These are phyloP conservation scores for Niveomyces coronatus DNA, from an alignment of 2,329 filamentous ascomycete species.

Conservation along the genomic window DNA sequence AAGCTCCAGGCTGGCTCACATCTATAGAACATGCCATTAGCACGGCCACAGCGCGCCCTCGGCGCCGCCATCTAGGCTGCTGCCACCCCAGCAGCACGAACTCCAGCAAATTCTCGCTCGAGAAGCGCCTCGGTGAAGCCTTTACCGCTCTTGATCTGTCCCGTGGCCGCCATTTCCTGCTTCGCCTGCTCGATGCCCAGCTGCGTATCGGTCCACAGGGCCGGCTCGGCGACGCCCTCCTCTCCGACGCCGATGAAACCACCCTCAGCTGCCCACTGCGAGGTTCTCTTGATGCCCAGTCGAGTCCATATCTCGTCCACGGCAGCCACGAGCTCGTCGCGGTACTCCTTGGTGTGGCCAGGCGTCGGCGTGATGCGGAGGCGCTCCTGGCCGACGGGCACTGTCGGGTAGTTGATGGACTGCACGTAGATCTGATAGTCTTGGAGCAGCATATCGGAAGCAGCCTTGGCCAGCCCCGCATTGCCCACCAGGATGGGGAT, in stretches of 20 bases:
- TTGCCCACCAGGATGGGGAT: slow-evolving; percentile 89
- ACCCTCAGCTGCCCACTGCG: slow-evolving; percentile 81
- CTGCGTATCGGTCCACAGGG: slow-evolving; percentile 90
- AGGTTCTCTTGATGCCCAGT: slow-evolving; percentile 83
- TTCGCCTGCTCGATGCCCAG: slow-evolving; percentile 62
- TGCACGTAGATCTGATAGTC: slow-evolving; percentile 95
- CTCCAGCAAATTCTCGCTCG: slow-evolving; percentile 38
- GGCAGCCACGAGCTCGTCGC: slow-evolving; percentile 74
- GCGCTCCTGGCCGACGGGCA: slow-evolving; percentile 94
- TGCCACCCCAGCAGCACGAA: slow-evolving; percentile 17
- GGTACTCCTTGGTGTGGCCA: slow-evolving; percentile 75
- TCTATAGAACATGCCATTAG: background rate
- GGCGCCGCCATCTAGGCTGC: slow-evolving; percentile 18
- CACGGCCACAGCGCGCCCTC: too few species aligned
- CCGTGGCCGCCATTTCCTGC: slow-evolving; percentile 46
- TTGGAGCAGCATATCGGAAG: slow-evolving; percentile 82
- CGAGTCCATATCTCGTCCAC: slow-evolving; percentile 82
- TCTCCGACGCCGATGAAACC: slow-evolving; percentile 93
- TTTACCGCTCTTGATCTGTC: slow-evolving; percentile 19
- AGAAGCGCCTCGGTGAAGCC: slow-evolving; percentile 49
- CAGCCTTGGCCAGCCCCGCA: slow-evolving; percentile 82
- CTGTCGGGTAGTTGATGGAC: slow-evolving; percentile 97
- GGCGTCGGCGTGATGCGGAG: slow-evolving; percentile 94
- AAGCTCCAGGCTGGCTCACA: too few species aligned
- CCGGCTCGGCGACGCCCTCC: slow-evolving; percentile 47